Base-by-base conservation (phyloP, 208 protist genomes). In the Wallacemonas sp. region DNA sequence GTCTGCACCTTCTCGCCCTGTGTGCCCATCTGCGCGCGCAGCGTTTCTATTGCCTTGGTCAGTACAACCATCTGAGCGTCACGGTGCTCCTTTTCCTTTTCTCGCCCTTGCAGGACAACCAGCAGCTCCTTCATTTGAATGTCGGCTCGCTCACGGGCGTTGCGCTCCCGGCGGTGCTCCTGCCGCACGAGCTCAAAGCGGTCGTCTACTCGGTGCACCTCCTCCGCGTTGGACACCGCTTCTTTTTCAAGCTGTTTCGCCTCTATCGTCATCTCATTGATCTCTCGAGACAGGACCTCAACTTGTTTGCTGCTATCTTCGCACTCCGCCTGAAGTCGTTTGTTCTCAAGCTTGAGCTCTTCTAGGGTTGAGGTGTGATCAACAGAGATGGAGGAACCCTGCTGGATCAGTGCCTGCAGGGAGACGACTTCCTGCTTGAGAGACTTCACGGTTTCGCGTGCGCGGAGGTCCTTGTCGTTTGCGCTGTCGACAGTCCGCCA, bases 401-500 rank as follows among this genome's bases (percentile, higher is more conserved):
- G 89, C 48, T 98, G 91, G n/a, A 98, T 85, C 34, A 99, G 83
- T 21, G 85, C 63, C 50, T 91, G 93, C 36, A 99, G 80, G 12
- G 98, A 87, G 24, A 81, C 66, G 19, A 99, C 97, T 70, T 99
- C 98, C 32, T 88, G 53, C 68, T 97, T 96, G 12, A 99, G 82
- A 30, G 94, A 82, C 63, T 97, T 81, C 54, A 99, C 97, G 27
- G 97, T 99, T 59, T 99, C 93, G 37, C 94, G 97, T 9, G 98
- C 95, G 10, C 92, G 82, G 32, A 79, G 81, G 77, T 99, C 98
- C 73, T 99, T 99, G 64, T 99, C 95, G 65, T 98, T 97, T 1
- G 97, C 93, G 37, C 91, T 83, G 66, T 99, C 97, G 3, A 99
- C 97, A 72, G 98, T 97, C 38, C 97, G 92, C 96, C 97, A 99